Base-by-base conservation (phyloP, 345 rosid genomes). In the Populus simonii region DNA sequence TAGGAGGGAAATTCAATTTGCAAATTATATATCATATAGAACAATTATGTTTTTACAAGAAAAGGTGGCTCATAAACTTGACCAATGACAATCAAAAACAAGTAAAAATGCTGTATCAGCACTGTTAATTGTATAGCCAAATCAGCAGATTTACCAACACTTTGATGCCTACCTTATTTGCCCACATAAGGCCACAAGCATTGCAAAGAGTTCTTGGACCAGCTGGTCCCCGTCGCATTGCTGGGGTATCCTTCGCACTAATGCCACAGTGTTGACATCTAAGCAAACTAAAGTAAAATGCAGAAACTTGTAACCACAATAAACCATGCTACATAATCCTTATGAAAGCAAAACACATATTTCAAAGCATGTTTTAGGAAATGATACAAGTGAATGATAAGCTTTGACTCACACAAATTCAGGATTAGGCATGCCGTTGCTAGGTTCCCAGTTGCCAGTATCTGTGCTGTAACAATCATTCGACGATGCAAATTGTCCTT, bases 141-240 rank as follows among this genome's bases (percentile, higher is more conserved):
- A 57, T 57, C 27, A n/a, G 8, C 63, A 57, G 63, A n/a, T 57
- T n/a, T n/a, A 9, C 63, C 63, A 57, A 22, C 27, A 57, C 23
- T n/a, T 23, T n/a, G 63, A 8, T 57, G 63, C 27, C 25, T 57
- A 86, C 89, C 87, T 86, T 86, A 70, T 86, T 86, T 43, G 87
- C 87, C 89, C 89, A 86, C 85, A 80, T 86, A 74, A 86, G 89
- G 76, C 89, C 89, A 36, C 89, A 86, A 47, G 89, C 89, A 79
- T 86, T 86, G 29, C 85, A 82, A 27, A 82, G 85, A 22, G 85
- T 82, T 72, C 85, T 75, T 55, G 82, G 85, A 72, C 89, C 89
- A 78, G 87, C 79, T 59, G 89, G 89, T 33, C 89, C 89, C 57
- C 89, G 87, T 9, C 89, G 89, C 89, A 86, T 86, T 82, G 82